Conservation (phyloP, 2,329 filamentous ascomycete genomes). For the Arthroderma sp. region DNA sequence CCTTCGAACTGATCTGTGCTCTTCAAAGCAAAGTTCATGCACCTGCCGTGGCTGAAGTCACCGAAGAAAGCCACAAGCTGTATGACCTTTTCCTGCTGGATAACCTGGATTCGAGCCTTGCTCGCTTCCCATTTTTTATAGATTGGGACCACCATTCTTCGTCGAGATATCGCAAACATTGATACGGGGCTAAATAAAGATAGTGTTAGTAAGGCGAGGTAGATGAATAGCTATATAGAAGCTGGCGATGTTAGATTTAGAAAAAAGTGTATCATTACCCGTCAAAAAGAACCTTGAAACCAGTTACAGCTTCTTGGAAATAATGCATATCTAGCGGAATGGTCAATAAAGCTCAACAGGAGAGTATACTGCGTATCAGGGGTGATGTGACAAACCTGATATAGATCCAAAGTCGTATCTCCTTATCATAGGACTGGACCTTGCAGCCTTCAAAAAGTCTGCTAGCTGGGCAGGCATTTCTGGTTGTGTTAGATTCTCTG, state of each 20-base stretch:
- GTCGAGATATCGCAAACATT: constrained; percentile 67
- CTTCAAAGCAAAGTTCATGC: constrained; percentile 80
- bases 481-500: constrained; percentile 50
- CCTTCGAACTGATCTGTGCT: constrained; percentile 71
- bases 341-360: constrained; percentile 6
- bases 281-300: constrained; percentile 64
- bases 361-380: background rate
- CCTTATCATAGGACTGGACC: constrained; percentile 52
- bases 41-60: constrained; percentile 72
- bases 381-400: constrained; percentile 18
- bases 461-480: constrained; percentile 51
- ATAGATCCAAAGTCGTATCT: constrained; percentile 56
- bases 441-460: constrained; percentile 48
- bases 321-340: constrained; percentile 49
- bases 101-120: constrained; percentile 66
- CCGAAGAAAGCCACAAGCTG: constrained; percentile 80
- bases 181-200: constrained; percentile 42
- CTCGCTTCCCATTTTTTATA: constrained; percentile 88
- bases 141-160: constrained; percentile 80
- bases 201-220: too few relatives aligned
- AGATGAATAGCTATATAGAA: too few relatives aligned
- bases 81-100: constrained; percentile 59
- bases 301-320: constrained; percentile 68
- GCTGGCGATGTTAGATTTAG: background rate
- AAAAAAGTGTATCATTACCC: constrained; percentile 25